phyloP scores from a whole-genome alignment of 345 rosid genomes.

The Diplotaxis tenuifolia region DNA sequence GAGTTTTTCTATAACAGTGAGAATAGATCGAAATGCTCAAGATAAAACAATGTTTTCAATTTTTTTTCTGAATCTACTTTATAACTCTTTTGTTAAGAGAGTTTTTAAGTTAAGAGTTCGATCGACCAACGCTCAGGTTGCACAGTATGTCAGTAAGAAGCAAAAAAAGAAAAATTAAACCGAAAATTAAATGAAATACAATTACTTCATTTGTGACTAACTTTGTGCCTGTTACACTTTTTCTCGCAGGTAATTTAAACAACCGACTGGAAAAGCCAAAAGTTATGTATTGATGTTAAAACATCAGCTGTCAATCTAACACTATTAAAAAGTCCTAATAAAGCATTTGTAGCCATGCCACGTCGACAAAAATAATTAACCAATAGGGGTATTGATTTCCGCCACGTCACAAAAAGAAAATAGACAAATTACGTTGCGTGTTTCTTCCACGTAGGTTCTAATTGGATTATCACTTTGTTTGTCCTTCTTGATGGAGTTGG shows the following conservation, averaged over 20 bases:
- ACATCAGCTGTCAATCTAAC: not conserved
- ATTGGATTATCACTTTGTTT: no score
- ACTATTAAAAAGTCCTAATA: no score
- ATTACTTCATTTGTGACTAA: not conserved
- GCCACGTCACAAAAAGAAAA: no score
- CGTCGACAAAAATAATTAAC: no score
- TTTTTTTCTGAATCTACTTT: not conserved
- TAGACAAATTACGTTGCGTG: no score
- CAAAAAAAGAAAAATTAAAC: not conserved
- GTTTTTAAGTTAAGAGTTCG: not conserved
- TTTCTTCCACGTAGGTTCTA: no score
- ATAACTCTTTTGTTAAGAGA: not conserved
- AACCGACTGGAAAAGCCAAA: not conserved
- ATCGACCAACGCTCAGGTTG: not conserved
- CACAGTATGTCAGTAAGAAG: not conserved
- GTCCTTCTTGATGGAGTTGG: no score
- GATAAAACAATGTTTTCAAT: not conserved
- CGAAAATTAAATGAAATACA: not conserved
- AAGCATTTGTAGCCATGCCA: no score
- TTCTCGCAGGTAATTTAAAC: not conserved
- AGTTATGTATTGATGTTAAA: not conserved
- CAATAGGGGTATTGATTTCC: no score
- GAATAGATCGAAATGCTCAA: not conserved
- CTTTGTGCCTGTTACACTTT: not conserved
- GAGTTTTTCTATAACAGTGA: not conserved